phyloP scores from a whole-genome alignment of 768 basidiomycete genomes.

The Neoboletus subvelutipes region DNA sequence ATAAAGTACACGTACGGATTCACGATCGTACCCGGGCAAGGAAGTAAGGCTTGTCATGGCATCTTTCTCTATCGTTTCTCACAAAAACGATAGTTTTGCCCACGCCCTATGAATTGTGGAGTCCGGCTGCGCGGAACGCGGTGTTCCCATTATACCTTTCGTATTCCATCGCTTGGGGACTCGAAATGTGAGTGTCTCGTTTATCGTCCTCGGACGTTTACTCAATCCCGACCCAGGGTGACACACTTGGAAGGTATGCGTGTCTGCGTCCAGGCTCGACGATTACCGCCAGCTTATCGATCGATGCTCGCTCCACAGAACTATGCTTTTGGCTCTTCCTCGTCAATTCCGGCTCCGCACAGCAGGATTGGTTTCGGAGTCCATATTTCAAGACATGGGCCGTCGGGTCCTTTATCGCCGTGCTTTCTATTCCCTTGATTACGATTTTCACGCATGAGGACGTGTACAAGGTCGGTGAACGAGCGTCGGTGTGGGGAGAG shows the following conservation, averaged over 20 bases:
- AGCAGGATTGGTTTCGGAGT: slow-evolving; percentile 77
- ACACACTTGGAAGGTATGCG: slow-evolving; percentile 73
- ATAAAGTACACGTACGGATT: slow-evolving; percentile 79
- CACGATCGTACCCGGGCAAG: slow-evolving; percentile 41
- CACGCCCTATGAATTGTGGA: slow-evolving; percentile 63
- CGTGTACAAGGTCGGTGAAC: slow-evolving; percentile 51
- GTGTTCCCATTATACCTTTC: slow-evolving; percentile 66
- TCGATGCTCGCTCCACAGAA: slow-evolving; percentile 41
- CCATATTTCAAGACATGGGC: slow-evolving; percentile 75
- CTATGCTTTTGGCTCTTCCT: slow-evolving; percentile 89
- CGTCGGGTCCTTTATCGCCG: slow-evolving; percentile 57
- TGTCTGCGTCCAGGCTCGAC: no score
- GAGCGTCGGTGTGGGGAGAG: not conserved
- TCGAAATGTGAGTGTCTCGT: slow-evolving; percentile 64
- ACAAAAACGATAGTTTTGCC: slow-evolving; percentile 51
- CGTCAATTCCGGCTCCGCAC: slow-evolving; percentile 57
- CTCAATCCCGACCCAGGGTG: slow-evolving; percentile 43
- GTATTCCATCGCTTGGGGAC: slow-evolving; percentile 65
- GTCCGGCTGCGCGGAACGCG: slow-evolving; percentile 39
- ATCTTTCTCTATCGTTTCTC: not conserved
- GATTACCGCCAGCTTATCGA: not conserved
- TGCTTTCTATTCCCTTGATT: slow-evolving; percentile 68
- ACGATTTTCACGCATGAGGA: slow-evolving; percentile 62
- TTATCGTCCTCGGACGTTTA: not conserved
- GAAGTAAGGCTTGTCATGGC: slow-evolving; percentile 36